Percentiles rank a stretch among this genome's conserved stretches.
Conservation (phyloP, 2,329 filamentous ascomycete species). For the Venturia asperata region DNA sequence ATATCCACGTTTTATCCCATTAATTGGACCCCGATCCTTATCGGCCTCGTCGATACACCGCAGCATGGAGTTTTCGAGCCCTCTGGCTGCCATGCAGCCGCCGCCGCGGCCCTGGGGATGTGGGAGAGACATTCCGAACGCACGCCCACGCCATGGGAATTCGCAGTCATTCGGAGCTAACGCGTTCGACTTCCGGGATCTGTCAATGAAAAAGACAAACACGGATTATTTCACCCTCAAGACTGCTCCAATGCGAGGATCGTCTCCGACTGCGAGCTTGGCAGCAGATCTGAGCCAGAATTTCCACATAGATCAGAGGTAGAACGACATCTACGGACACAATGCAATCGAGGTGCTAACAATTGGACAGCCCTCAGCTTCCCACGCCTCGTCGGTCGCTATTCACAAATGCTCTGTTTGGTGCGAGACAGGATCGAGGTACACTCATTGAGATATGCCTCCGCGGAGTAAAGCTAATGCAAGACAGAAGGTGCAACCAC, state of each 20-base stretch:
- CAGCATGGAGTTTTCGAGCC: conserved; percentile 85
- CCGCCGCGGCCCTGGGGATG: conserved; percentile 57
- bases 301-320: conserved; percentile 95
- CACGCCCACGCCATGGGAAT: conserved; percentile 46
- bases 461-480: conserved; percentile 1
- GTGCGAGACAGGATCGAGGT: conserved; percentile 53
- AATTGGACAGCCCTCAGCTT: conserved; percentile 61
- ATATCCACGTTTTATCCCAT: conserved; percentile 13
- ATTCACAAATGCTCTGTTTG: conserved; percentile 67
- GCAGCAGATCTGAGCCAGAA: conserved; percentile 95
- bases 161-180: conserved; percentile 53
- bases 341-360: conserved; percentile 20
- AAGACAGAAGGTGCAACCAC: conserved; percentile 37
- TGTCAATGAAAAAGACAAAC: conserved; percentile 59
- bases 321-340: conserved; percentile 31
- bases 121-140: conserved; percentile 47
- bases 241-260: conserved; percentile 54
- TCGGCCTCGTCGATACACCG: neutral
- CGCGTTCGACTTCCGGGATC: conserved; percentile 68
- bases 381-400: conserved; percentile 77
- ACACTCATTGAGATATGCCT: conserved; percentile 31
- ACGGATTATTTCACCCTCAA: conserved; percentile 71
- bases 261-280: conserved; percentile 83
- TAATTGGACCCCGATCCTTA: conserved; percentile 14
- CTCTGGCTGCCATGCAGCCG: conserved; percentile 81